Percentiles rank a stretch among this genome's conserved stretches.
phyloP scores from a whole-genome alignment of 176 grass and related monocot species.

The Areca catechu region DNA sequence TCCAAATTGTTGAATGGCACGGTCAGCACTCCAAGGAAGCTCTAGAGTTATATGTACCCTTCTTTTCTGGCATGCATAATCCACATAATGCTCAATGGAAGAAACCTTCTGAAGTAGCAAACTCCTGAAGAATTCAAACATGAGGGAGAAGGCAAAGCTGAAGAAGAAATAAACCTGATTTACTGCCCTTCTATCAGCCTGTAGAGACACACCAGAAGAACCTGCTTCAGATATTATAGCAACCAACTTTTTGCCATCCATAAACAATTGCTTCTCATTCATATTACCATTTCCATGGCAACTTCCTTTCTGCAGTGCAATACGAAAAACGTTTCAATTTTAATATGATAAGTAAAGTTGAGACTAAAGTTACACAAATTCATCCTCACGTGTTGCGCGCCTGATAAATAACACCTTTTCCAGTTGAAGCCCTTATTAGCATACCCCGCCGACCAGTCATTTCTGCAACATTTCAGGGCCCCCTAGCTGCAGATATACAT shows the following conservation, averaged over 20 bases:
- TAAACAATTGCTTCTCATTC: conserved; percentile 95
- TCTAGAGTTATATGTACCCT: conserved; percentile 98
- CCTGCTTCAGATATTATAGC: conserved; percentile 99
- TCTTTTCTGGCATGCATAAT: conserved; percentile 43
- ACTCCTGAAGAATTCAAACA: conserved; percentile 1
- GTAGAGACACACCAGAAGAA: conserved; percentile 95
- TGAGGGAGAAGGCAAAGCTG: neutral
- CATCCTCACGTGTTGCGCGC: conserved; percentile 67
- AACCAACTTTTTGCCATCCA: conserved; percentile 81
- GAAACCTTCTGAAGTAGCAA: neutral
- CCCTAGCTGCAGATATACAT: conserved; percentile 46
- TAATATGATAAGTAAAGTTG: conserved; percentile 14
- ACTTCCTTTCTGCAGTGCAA: conserved; percentile 75
- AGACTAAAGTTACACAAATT: conserved; percentile 21
- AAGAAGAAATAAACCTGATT: conserved; percentile 53
- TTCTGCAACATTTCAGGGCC: conserved; percentile 96
- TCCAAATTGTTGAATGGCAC: conserved; percentile 96
- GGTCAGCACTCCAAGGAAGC: conserved; percentile 97
- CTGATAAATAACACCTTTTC: conserved; percentile 96
- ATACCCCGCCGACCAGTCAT: conserved; percentile 92
- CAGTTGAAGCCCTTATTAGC: conserved; percentile 73
- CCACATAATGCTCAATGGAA: conserved; percentile 1
- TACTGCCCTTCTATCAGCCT: conserved; percentile 80
- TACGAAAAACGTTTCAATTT: neutral
- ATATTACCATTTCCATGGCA: conserved; percentile 99